Evolutionary conservation across 2,329 filamentous ascomycete species (phyloP), one percentile per base, ranked within the genome.

Genomic region (Thelonectria discophora): DNA sequence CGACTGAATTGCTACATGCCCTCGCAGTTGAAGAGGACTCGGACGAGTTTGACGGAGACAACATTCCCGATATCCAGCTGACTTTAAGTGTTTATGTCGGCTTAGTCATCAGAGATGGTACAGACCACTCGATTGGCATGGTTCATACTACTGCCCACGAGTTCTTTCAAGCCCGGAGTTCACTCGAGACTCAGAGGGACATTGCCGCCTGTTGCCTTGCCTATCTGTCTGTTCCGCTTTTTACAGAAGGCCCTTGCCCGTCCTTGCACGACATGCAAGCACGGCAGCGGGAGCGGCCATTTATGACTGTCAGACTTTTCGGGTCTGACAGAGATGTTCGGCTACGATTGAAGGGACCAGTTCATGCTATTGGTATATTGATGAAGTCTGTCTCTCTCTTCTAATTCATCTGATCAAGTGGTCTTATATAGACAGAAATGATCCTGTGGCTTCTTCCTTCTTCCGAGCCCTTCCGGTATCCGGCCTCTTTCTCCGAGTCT

Each of bases 11-110:
- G 2, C n/a, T 54, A 1, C 42, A 54, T 18, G 51, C 51, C 1
- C 40, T 54, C 21, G 40, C 51, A 10, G 42, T 54, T 15, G 51
- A 54, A 20, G 40, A 54, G 18, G 51, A 37, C 4, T 20, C n/a
- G 12, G 51, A 46, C 3, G 40, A 46, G 30, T 46, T 54, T 37
- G 51, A 54, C 12, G 51, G 46, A 20, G 51, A 54, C 13, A 54
- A 54, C 13, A 54, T 54, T 20, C 51, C 42, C 18, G 51, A 46
- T 46, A 20, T 54, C n/a, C 51, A 54, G 27, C 24, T 54, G 40
- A 46, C 18, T 2, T 13, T 54, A 7, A 13, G 40, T 11, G 51
- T 37, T 1, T 54, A 40, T 12, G 51, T 54, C 13, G 51, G 51
- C 11, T 24, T 54, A 5, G 51, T 54, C 2, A 46, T 21, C 11